phyloP scores from a whole-genome alignment of 2,329 filamentous ascomycete species.

The Colletotrichum cereale region DNA sequence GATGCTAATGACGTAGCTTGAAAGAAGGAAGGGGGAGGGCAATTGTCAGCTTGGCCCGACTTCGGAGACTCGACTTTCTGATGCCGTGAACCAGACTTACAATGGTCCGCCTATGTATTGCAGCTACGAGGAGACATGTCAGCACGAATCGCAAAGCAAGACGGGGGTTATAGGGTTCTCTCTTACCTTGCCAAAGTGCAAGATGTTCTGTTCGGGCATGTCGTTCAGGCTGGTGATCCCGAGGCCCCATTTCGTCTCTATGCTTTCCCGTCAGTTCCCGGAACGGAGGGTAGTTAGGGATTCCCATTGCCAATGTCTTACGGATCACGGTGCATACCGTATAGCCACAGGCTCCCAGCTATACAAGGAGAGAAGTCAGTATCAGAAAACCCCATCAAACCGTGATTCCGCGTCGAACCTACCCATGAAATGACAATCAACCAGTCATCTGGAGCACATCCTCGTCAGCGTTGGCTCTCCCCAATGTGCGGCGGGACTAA shows the following conservation, averaged over 20 bases:
- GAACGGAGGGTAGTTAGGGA: background rate
- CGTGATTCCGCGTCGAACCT: conserved; percentile 20
- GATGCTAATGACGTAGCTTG: conserved; percentile 57
- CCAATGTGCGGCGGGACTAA: background rate
- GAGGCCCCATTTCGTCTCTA: conserved; percentile 59
- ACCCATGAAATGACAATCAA: conserved; percentile 46
- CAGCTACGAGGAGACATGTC: conserved; percentile 37
- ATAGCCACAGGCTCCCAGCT: conserved; percentile 52
- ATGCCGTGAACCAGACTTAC: conserved; percentile 45
- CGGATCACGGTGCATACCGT: conserved; percentile 51
- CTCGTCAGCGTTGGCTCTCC: conserved; percentile 12
- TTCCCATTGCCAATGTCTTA: conserved; percentile 42
- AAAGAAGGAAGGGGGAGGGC: too few species aligned
- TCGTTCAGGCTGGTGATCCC: conserved; percentile 51
- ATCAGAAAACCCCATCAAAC: background rate
- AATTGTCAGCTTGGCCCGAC: background rate
- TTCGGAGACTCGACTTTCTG: too few species aligned
- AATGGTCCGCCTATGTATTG: conserved; percentile 58
- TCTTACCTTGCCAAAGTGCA: conserved; percentile 51
- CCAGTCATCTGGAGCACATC: conserved; percentile 37
- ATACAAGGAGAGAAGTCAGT: background rate
- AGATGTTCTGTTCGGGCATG: conserved; percentile 53
- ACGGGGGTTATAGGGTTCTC: too few species aligned
- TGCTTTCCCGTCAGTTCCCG: background rate
- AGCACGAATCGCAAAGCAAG: background rate